Conservation (phyloP, 257 asterid genomes). For the Knoxia roxburghii region DNA sequence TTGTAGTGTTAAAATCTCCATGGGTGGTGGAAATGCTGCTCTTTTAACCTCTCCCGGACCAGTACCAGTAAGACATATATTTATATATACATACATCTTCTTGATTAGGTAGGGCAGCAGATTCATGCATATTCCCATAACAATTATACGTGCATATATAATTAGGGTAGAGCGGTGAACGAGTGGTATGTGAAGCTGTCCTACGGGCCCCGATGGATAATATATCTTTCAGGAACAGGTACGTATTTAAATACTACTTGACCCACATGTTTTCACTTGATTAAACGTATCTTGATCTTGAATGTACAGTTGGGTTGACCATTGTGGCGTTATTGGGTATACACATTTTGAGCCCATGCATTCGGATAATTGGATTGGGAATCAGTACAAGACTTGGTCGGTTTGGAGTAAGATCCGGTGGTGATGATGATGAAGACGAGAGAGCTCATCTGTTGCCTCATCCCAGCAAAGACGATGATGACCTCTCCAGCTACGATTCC, state of each 20-base stretch:
- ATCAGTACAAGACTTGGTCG: slow-evolving; percentile 12
- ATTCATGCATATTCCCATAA: too few species aligned
- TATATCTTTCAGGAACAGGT: slow-evolving; percentile 61
- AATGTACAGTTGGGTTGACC: slow-evolving; percentile 47
- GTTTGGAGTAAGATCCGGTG: slow-evolving; percentile 31
- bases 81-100: too few species aligned
- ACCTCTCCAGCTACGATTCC: slow-evolving; percentile 35
- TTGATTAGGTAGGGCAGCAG: too few species aligned
- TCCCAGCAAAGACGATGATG: slow-evolving; percentile 51
- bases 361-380: slow-evolving; percentile 24
- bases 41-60: slow-evolving; percentile 63
- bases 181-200: slow-evolving; percentile 50
- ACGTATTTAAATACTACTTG: too few species aligned
- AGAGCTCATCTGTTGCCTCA: slow-evolving; percentile 39
- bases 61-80: slow-evolving; percentile 46
- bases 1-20: slow-evolving; percentile 42
- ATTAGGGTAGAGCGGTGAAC: slow-evolving; percentile 43
- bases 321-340: slow-evolving; percentile 34
- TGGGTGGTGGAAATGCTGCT: slow-evolving; percentile 46
- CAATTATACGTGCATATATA: too few species aligned
- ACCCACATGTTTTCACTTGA: too few species aligned
- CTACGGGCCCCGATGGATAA: slow-evolving; percentile 70
- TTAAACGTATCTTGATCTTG: too few species aligned
- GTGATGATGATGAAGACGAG: slow-evolving; percentile 11
- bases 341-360: slow-evolving; percentile 26